These are phyloP conservation scores for Paraphoma chrysanthemicola DNA, from an alignment of 2,329 filamentous ascomycete genomes.

Conservation along the genomic window DNA sequence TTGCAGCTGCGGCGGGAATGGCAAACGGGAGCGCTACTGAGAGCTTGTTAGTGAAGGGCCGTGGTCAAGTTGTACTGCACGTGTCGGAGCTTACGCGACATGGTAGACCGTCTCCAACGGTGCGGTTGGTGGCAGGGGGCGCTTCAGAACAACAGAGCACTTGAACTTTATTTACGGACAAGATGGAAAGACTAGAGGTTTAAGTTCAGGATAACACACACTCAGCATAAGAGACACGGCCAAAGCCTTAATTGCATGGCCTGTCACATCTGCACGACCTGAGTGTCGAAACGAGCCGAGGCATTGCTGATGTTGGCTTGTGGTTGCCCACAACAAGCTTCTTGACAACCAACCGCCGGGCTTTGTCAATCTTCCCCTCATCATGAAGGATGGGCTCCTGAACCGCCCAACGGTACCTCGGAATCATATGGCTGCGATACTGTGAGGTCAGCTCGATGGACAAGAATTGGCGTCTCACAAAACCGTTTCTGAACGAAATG, in stretches of 20 bases:
- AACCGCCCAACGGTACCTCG: background rate
- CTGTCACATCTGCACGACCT: background rate
- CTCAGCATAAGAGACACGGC: no score
- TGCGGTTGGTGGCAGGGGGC: background rate
- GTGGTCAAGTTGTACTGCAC: background rate
- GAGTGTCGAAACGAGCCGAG: conserved; percentile 1
- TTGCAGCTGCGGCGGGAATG: conserved; percentile 45
- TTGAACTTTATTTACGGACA: background rate
- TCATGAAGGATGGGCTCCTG: background rate
- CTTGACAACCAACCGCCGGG: no score
- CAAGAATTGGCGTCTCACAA: no score
- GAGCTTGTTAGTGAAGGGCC: background rate
- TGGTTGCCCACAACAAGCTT: background rate
- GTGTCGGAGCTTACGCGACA: conserved; percentile 13
- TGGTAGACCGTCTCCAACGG: background rate
- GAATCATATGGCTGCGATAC: no score
- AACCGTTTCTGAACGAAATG: no score
- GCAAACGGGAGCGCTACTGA: conserved; percentile 34
- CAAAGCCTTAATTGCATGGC: no score
- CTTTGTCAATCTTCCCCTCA: background rate
- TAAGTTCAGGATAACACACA: no score
- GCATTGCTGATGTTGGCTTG: background rate
- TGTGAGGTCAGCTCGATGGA: no score
- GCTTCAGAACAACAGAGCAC: background rate
- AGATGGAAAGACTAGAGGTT: no score